These are phyloP conservation scores for Nematocida sp. DNA, from an alignment of 371 early-diverging fungal genomes.

Conservation along the genomic window DNA sequence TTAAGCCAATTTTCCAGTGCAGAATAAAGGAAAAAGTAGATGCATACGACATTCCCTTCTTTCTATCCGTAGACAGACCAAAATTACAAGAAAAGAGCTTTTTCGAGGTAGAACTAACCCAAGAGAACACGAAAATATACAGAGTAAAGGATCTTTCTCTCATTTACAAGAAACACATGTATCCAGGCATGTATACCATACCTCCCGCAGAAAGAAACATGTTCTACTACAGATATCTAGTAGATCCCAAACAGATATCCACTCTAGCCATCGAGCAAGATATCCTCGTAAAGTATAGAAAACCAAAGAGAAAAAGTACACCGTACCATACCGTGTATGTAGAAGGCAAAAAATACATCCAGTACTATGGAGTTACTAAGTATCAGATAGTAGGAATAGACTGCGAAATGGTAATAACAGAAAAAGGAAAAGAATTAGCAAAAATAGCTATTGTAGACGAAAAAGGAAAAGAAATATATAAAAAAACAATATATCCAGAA, in stretches of 20 bases:
- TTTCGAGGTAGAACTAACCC: not conserved
- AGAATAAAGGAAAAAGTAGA: not conserved
- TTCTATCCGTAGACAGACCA: too few relatives aligned
- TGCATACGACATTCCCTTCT: not conserved
- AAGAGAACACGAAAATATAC: not conserved
- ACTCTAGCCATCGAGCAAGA: not conserved
- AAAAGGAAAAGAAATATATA: constrained; percentile 56
- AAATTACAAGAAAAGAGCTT: not conserved
- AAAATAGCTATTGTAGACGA: constrained; percentile 59
- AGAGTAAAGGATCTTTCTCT: not conserved
- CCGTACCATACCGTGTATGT: constrained; percentile 9
- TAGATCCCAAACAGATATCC: not conserved
- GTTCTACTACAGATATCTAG: not conserved
- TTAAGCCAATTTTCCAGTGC: too few relatives aligned
- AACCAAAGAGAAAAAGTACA: not conserved
- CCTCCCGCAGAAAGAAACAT: not conserved
- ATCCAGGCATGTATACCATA: not conserved
- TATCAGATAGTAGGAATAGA: constrained; percentile 61
- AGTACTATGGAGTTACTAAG: not conserved
- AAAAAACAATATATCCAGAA: constrained; percentile 61
- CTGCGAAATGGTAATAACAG: constrained; percentile 65
- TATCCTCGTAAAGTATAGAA: not conserved
- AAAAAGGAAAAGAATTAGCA: constrained; percentile 58
- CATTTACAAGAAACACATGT: not conserved
- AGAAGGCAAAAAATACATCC: not conserved